Evolutionary conservation across 2,329 filamentous ascomycete species (phyloP), one percentile per base, ranked within the genome.

Genomic region (Emmonsia crescens): DNA sequence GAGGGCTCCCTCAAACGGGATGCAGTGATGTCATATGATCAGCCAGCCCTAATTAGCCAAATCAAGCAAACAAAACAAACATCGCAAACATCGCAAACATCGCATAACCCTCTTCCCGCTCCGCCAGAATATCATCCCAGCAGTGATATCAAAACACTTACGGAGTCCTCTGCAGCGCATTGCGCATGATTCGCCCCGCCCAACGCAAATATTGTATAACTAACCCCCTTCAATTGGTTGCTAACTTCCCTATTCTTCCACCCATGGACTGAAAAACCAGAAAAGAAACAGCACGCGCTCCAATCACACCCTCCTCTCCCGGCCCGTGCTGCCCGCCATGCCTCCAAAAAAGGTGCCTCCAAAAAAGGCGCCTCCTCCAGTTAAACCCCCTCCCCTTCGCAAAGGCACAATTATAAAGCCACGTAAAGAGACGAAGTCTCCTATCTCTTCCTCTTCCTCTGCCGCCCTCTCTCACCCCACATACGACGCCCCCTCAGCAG

Each of bases 51-150:
- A 27, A 10, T 4, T 27, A 21, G 21, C 14, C 33, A 29, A 24
- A 40, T 31, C 9, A 10, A 44, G 19, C 58, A 44, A 60, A 44
- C 59, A 33, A 5, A 44, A 48, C 59, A 60, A 61, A 61, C 60
- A 21, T 38, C 61, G 65, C 66, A 60, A 61, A 61, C 60, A 21
- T 38, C 61, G 65, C 66, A 68, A 65, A 67, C 65, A 42, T 29
- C 49, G 60, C 61, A 66, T 62, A 62, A 56, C 54, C 46, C 56
- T 16, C 33, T 60, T 58, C 29, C 58, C 27, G 21, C 40, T 57
- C 58, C 61, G 33, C 52, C 33, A 9, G 36, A 57, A 42, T 29
- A 42, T 14, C 8, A 31, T 29, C 36, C 2, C 48, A 3, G 48
- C 8, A 2, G n/a, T 12, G 33, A 42, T 57, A 27, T 42, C 14